These are phyloP conservation scores for Prunus yedoensis DNA, from an alignment of 331 rosid species.

Conservation along the genomic window DNA sequence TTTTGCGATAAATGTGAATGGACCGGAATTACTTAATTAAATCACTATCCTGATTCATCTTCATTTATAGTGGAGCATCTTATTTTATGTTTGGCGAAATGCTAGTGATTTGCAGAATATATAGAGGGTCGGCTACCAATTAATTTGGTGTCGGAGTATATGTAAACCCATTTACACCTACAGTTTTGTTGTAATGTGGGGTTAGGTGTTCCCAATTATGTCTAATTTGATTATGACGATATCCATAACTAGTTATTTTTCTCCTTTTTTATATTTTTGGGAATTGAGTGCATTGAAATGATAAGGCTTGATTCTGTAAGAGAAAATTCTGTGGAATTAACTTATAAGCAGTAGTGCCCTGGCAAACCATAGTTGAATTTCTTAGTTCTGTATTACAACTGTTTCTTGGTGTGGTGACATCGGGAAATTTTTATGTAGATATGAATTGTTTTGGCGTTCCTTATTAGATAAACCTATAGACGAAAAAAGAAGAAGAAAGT, in stretches of 20 bases:
- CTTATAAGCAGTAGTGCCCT: not conserved
- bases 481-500: not conserved
- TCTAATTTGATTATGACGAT: not conserved
- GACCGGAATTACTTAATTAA: not conserved
- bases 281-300: not conserved
- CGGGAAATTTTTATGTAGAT: not conserved
- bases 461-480: not conserved
- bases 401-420: slow-evolving; percentile 5
- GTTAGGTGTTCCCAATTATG: not conserved
- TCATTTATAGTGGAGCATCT: not conserved
- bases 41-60: not conserved
- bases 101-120: not conserved
- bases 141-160: not conserved
- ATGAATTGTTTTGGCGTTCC: slow-evolving; percentile 1
- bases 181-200: not conserved
- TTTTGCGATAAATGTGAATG: too few relatives aligned
- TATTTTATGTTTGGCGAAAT: not conserved
- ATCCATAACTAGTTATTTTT: not conserved
- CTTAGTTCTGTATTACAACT: not conserved
- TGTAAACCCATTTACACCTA: not conserved
- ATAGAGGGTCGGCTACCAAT: not conserved
- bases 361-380: not conserved
- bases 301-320: not conserved
- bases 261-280: not conserved
- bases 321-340: not conserved